Conservation (phyloP, 129 eudicot genomes). For the Scalesia atractyloides region DNA sequence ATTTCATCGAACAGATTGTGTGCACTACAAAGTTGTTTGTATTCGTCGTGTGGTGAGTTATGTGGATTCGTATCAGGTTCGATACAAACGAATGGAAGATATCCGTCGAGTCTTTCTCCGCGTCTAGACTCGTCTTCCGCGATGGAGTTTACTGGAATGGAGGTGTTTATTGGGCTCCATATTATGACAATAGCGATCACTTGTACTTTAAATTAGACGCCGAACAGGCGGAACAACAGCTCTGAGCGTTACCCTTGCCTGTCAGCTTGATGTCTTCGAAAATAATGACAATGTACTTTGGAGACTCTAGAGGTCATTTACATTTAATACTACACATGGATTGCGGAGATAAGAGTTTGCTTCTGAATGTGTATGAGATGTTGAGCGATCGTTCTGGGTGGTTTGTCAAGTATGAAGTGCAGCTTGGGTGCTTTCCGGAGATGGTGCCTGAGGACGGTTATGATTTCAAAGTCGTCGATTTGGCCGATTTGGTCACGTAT, state of each 20-base stretch:
- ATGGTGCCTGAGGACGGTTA: background rate
- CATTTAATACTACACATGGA: background rate
- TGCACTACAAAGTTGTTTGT: no score
- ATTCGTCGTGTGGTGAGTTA: background rate
- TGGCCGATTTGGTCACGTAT: no score
- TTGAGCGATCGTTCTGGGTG: background rate
- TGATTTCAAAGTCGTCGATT: background rate
- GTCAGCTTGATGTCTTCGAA: background rate
- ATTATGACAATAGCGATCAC: background rate
- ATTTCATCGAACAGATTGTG: no score
- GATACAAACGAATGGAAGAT: no score
- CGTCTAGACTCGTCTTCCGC: background rate
- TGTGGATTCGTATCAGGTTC: background rate
- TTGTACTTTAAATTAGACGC: background rate
- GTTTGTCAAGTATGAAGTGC: background rate
- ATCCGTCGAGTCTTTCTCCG: background rate
- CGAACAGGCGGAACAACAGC: background rate
- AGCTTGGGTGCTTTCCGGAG: background rate
- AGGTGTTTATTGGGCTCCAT: background rate
- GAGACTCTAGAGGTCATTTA: constrained; percentile 1
- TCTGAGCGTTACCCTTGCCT: background rate
- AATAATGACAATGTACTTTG: background rate
- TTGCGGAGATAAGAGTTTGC: background rate
- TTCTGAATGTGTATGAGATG: constrained; percentile 3
- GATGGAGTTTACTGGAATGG: background rate